Percentiles rank a stretch among this genome's conserved stretches.
phyloP scores from a whole-genome alignment of 345 rosid species.

The Microthlaspi erraticum region DNA sequence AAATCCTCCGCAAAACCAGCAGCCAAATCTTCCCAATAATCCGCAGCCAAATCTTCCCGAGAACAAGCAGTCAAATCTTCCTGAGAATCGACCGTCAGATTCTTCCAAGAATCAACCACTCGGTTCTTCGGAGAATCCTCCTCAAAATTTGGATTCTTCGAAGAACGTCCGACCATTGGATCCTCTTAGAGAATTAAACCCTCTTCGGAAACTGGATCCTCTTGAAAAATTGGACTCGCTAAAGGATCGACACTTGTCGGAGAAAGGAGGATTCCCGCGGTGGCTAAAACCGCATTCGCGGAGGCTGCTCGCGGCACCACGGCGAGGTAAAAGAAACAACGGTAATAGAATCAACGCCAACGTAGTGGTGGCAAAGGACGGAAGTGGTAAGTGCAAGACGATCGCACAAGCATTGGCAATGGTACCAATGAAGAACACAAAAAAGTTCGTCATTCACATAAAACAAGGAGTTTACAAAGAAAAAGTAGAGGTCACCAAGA shows the following conservation, averaged over 20 bases:
- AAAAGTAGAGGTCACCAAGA: conserved; percentile 45
- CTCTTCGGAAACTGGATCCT: conserved; percentile 15
- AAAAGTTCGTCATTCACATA: conserved; percentile 62
- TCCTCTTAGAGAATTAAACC: conserved; percentile 26
- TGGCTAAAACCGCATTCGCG: conserved; percentile 30
- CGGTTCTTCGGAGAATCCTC: not conserved
- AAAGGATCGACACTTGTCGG: conserved; percentile 17
- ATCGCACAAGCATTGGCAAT: conserved; percentile 59
- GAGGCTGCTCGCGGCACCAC: conserved; percentile 44
- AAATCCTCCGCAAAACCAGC: not conserved
- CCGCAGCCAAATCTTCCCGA: not conserved
- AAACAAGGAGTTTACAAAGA: conserved; percentile 76
- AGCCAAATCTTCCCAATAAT: not conserved
- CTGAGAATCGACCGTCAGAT: not conserved
- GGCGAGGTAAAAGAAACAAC: too few species aligned
- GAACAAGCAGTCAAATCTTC: not conserved
- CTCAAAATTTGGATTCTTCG: conserved; percentile 6
- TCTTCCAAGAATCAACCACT: not conserved
- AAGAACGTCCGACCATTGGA: conserved; percentile 13
- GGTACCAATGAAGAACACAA: conserved; percentile 49
- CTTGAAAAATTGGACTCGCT: not conserved
- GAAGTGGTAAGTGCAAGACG: conserved; percentile 64
- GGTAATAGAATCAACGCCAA: conserved; percentile 46
- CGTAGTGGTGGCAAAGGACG: conserved; percentile 67
- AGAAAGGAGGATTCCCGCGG: conserved; percentile 17